Evolutionary conservation across 257 asterid species (phyloP).

Genomic region (Ajuga chamaepitys): DNA sequence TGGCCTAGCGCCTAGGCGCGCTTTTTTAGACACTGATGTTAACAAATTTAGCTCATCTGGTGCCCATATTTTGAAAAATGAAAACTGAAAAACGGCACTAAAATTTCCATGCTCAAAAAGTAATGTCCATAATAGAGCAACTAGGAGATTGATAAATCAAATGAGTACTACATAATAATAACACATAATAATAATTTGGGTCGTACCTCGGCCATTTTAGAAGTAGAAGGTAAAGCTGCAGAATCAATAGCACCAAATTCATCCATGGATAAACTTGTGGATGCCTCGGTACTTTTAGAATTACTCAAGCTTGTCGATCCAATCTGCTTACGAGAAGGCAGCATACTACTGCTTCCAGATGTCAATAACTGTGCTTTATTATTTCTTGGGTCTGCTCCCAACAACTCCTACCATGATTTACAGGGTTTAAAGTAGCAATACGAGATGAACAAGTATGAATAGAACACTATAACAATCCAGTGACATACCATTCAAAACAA

Average conservation of each 20-base stretch:
- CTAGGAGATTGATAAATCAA: too few species aligned
- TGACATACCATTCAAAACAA: background rate
- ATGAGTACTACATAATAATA: background rate
- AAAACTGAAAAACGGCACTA: too few species aligned
- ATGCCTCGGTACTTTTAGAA: constrained; percentile 71
- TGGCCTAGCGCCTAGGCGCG: too few species aligned
- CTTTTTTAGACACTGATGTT: too few species aligned
- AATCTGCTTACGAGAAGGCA: constrained; percentile 52
- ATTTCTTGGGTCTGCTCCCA: constrained; percentile 51
- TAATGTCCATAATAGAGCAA: too few species aligned
- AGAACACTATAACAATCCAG: background rate
- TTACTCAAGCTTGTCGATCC: constrained; percentile 60
- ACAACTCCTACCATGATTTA: constrained; percentile 43
- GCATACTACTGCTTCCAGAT: constrained; percentile 55
- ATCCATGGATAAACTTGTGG: constrained; percentile 57
- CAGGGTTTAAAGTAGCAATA: constrained; percentile 3
- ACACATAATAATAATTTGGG: background rate
- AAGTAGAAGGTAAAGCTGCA: constrained; percentile 64
- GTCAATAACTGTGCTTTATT: constrained; percentile 47
- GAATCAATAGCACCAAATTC: constrained; percentile 61
- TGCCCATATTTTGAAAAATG: too few species aligned
- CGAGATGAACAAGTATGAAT: background rate
- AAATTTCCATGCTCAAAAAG: too few species aligned
- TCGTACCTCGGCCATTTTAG: constrained; percentile 71
- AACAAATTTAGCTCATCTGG: too few species aligned